Evolutionary conservation across 208 protist species (phyloP), one percentile per base, ranked within the genome.

Genomic region (Acanthamoeba triangularis): DNA sequence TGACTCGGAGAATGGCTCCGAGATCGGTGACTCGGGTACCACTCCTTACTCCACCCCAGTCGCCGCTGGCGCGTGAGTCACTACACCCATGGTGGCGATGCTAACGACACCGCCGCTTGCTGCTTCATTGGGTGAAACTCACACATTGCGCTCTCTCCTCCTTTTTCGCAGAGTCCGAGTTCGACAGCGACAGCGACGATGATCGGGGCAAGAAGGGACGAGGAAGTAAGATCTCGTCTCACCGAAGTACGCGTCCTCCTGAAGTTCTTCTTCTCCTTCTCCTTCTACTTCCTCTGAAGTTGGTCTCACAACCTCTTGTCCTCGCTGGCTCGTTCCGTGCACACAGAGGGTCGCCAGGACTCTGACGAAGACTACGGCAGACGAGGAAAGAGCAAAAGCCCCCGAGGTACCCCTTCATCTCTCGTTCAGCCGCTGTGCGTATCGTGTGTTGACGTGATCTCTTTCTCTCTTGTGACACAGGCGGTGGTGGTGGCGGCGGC

Each of bases 141-240:
- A 18, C 14, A 6, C 49, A 18, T 54, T 54, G 49, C 49, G 13
- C 13, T 54, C 49, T 54, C 49, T 54, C 13, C 14, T 54, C 49
- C 14, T 1, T 54, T 54, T 44, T 11, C 13, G 16, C 69, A 78
- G 69, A 78, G 33, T 78, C 69, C 10, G 69, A 78, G 16, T 78
- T 78, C 30, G n/a, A 44, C 37, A 65, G 59, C 59, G 69, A 78
- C 69, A 78, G 69, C 37, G 69, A 78, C 20, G 69, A 47, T n/a
- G 69, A 78, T 44, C 69, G 69, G 16, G 16, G 37, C 69, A 41
- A 41, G 16, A 78, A n/a, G 11, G 16, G 37, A 20, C n/a, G 69
- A 41, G 37, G 69, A 6, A 41, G 69, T 7, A 30, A 41, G 16
- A 78, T 35, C 37, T 35, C 69, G 69, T 78, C 33, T 78, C 69